phyloP scores from a whole-genome alignment of 208 protist genomes.

The Zelonia costaricensis region DNA sequence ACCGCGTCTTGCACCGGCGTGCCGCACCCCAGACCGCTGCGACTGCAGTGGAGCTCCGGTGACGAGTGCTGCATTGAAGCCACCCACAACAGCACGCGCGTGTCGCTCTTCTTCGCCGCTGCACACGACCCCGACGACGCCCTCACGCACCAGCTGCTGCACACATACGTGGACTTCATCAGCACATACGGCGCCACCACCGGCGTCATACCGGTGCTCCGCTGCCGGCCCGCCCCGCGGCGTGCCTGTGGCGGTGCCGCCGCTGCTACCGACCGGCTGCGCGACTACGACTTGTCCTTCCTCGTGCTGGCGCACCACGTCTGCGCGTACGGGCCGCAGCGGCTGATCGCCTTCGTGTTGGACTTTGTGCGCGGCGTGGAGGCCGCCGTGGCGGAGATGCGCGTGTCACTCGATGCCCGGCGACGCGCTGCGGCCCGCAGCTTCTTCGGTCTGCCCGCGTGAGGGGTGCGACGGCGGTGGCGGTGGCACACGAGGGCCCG shows the following conservation, averaged over 20 bases:
- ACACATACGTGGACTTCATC: slow-evolving; percentile 96
- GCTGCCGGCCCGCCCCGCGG: slow-evolving; percentile 1
- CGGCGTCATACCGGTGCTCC: slow-evolving; percentile 11
- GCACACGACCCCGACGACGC: slow-evolving; percentile 90
- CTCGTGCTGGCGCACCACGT: slow-evolving; percentile 77
- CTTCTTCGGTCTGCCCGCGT: slow-evolving; percentile 25
- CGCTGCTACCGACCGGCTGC: not conserved
- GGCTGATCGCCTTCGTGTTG: slow-evolving; percentile 97
- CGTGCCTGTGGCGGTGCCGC: not conserved
- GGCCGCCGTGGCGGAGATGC: slow-evolving; percentile 95
- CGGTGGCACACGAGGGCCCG: too few species aligned
- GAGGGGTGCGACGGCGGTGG: too few species aligned
- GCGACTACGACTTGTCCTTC: slow-evolving; percentile 15
- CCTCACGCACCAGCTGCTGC: slow-evolving; percentile 93
- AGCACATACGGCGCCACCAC: slow-evolving; percentile 88
- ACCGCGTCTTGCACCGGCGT: not conserved
- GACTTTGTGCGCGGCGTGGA: slow-evolving; percentile 96
- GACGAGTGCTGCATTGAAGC: slow-evolving; percentile 94
- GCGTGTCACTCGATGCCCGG: slow-evolving; percentile 68
- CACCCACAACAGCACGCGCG: slow-evolving; percentile 96
- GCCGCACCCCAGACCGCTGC: not conserved
- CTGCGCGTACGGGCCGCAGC: slow-evolving; percentile 93
- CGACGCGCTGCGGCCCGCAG: slow-evolving; percentile 37
- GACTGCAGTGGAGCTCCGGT: slow-evolving; percentile 39
- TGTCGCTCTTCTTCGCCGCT: slow-evolving; percentile 83